Base-by-base conservation (phyloP, 2,329 filamentous ascomycete genomes). In the Aspergillus brasiliensis region DNA sequence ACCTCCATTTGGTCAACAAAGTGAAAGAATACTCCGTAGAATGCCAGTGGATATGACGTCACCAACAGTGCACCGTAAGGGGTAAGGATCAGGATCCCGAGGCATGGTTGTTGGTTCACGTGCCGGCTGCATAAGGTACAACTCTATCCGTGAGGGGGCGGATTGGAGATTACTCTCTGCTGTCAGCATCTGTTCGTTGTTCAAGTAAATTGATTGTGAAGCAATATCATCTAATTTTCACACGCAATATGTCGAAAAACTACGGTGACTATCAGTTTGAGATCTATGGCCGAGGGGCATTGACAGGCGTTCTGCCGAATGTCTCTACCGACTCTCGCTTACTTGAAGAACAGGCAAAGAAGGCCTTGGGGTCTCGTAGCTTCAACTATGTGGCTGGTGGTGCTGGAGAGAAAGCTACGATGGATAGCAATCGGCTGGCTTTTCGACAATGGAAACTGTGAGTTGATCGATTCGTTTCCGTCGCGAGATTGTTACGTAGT, bases 321-420 rank as follows among this genome's bases (percentile, higher is more conserved):
- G 80, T 87, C 47, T 88, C 85, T 0, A 88, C 86, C 2, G 82
- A 88, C 56, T 82, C 85, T 6, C 84, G 82, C 62, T 78, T 79
- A 56, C 78, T 88, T 3, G 82, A 88, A 66, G 77, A 79, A 27
- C 81, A 86, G 65, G 86, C 86, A 2, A 77, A 76, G 54, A 73
- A 80, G 56, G 73, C 71, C 13, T 78, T 88, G 73, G 72, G 75
- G 19, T 71, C 74, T 2, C 77, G 80, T 10, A 77, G 81, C 7
- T 88, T 83, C 69, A 84, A 84, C 62, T 89, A 89, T 73, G 82
- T 88, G 23, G 77, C 81, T 15, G 86, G 86, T n/a, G 85, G 84
- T 6, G 86, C 86, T 0, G 85, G 86, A 2, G 85, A 87, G 65
- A 79, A 82, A 38, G 80, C 84, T 2, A 89, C 87, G 0, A 83